Evolutionary conservation across 371 early-diverging fungal species (phyloP).

Genomic region (Mortierella sp.): DNA sequence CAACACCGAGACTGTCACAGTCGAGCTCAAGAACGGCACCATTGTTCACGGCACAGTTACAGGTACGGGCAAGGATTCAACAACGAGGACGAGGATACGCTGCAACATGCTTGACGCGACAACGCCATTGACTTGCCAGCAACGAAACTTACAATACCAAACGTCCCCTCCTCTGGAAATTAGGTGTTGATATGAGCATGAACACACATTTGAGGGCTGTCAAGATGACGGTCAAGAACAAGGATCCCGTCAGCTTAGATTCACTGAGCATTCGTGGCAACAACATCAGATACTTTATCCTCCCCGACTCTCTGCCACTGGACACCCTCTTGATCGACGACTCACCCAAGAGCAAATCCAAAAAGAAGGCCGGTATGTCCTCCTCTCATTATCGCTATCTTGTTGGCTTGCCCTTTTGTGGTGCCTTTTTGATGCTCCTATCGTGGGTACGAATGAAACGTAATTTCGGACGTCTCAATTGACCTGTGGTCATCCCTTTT

Average conservation of each 20-base stretch:
- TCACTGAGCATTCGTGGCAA: constrained; percentile 94
- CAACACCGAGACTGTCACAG: constrained; percentile 93
- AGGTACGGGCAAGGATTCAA: constrained; percentile 58
- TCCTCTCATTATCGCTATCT: not conserved
- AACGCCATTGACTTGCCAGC: not conserved
- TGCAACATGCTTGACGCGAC: not conserved
- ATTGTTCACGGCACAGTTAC: constrained; percentile 96
- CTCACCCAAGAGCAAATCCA: constrained; percentile 91
- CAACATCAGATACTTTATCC: constrained; percentile 94
- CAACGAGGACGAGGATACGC: not conserved
- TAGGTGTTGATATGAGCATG: constrained; percentile 98
- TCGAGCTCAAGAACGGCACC: constrained; percentile 97
- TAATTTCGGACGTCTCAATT: not conserved
- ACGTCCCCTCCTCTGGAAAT: not conserved
- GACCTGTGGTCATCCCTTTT: not conserved
- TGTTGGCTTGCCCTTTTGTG: constrained; percentile 18
- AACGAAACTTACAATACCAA: not conserved
- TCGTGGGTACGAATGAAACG: not conserved
- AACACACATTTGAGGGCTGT: constrained; percentile 98
- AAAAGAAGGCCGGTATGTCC: constrained; percentile 77
- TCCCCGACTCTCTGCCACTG: constrained; percentile 95
- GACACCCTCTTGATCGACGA: constrained; percentile 98
- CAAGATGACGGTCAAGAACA: constrained; percentile 96
- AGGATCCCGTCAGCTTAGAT: constrained; percentile 92
- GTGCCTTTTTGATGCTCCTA: too few species aligned